These are phyloP conservation scores for Stemphylium beticola DNA, from an alignment of 2,329 filamentous ascomycete genomes.

Conservation along the genomic window DNA sequence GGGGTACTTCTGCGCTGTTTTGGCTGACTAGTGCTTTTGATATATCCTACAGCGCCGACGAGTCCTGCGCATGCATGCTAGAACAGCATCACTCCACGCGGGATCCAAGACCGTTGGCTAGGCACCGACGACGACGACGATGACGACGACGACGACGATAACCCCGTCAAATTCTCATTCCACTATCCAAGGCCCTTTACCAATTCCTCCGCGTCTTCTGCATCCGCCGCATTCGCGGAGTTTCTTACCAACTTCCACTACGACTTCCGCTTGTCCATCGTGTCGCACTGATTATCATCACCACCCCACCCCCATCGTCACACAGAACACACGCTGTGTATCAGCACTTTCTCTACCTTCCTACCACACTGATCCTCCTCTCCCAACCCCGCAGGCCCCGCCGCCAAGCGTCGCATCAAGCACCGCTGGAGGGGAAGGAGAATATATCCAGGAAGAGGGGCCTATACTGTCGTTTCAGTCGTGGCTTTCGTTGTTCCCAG, in stretches of 20 bases:
- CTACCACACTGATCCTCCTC: not conserved
- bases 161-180: not conserved
- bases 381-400: not conserved
- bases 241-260: constrained; percentile 1
- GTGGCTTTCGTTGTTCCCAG: constrained; percentile 21
- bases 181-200: not conserved
- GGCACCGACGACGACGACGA: not conserved
- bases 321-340: not conserved
- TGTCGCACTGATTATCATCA: not conserved
- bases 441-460: not conserved
- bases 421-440: not conserved
- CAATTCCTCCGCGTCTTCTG: not conserved
- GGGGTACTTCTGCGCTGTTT: not conserved
- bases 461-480: constrained; percentile 11
- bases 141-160: not conserved
- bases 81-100: not conserved
- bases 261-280: not conserved
- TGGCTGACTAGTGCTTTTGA: constrained; percentile 9
- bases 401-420: not conserved
- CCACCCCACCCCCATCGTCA: not conserved
- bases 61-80: constrained; percentile 2
- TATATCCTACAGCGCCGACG: not conserved
- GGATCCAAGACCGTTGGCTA: constrained; percentile 1
- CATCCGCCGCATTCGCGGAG: not conserved
- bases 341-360: not conserved